These are phyloP conservation scores for Verticillium tricorpus DNA, from an alignment of 2,329 filamentous ascomycete species.

Conservation along the genomic window DNA sequence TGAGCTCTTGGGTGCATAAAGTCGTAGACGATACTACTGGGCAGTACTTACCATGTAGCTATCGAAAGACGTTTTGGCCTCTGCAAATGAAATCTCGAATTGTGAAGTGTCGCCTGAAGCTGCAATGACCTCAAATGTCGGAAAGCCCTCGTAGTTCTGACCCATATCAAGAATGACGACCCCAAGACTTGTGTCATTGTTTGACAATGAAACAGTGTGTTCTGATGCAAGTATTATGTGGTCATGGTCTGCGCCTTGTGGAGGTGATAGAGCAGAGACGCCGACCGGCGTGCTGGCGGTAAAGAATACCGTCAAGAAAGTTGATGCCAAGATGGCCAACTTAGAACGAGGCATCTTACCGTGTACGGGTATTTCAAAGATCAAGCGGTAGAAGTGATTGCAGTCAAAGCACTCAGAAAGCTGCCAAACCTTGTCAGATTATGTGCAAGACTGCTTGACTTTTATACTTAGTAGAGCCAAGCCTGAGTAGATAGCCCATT, in stretches of 20 bases:
- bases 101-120: conserved; percentile 2
- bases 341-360: too few relatives aligned
- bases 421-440: too few relatives aligned
- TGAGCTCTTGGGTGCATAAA: background rate
- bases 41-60: background rate
- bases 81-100: conserved; percentile 5
- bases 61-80: background rate
- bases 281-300: background rate
- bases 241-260: background rate
- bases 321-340: too few relatives aligned
- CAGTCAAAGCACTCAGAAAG: too few relatives aligned
- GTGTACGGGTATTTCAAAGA: too few relatives aligned
- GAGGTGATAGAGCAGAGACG: background rate
- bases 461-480: too few relatives aligned
- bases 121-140: conserved; percentile 5
- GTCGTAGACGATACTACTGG: too few relatives aligned
- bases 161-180: conserved; percentile 5
- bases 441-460: too few relatives aligned
- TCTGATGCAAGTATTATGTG: background rate
- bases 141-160: conserved; percentile 2
- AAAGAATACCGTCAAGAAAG: too few relatives aligned
- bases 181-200: background rate
- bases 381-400: too few relatives aligned
- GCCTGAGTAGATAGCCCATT: too few relatives aligned
- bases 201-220: background rate